Base-by-base conservation (phyloP, 169 alveolate species). In the Plasmodium sp. region DNA sequence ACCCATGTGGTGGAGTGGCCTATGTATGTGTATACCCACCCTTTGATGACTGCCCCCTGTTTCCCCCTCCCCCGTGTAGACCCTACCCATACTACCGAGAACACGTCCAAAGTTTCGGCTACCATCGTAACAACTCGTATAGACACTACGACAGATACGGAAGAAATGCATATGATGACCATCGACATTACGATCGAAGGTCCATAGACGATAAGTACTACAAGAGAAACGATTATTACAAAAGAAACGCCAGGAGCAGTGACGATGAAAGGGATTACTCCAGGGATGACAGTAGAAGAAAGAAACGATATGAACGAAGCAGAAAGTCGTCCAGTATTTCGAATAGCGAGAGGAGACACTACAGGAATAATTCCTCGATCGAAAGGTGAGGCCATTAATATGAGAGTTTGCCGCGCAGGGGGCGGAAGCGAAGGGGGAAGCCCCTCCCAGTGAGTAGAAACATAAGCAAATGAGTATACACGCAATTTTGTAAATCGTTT, bases 241-340 rank as follows among this genome's bases (percentile, higher is more conserved):
- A 79, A 88, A 71, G 90, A 36, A 34, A 39, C 22, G 3, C 16
- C 43, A 86, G 77, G 45, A 54, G 82, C 34, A 88, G 94, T 79
- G 90, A 79, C 48, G 67, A 51, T 58, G 94, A 88, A 62, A 88
- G 72, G 51, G 73, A 81, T 3, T 67, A 79, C 71, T 79, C 94
- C 48, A 62, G 94, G 73, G 94, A 88, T 88, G 84, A 58, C 14
- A 88, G 94, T 58, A 88, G 41, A 79, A 88, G 90, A 58, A 88
- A 74, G 73, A 88, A 80, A 56, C 80, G 90, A 88, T 88, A 79
- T 79, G 94, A 88, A 33, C 27, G 62, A 88, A 39, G 22, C 33
- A 88, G 94, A 88, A 88, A 62, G 62, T 88, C 94, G 9, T 9
- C 90, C 16, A 88, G 94, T 80, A 67, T 41, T 18, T 88, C 94